Evolutionary conservation across 2,329 filamentous ascomycete genomes (phyloP).

Genomic region (Sporothrix pallida): DNA sequence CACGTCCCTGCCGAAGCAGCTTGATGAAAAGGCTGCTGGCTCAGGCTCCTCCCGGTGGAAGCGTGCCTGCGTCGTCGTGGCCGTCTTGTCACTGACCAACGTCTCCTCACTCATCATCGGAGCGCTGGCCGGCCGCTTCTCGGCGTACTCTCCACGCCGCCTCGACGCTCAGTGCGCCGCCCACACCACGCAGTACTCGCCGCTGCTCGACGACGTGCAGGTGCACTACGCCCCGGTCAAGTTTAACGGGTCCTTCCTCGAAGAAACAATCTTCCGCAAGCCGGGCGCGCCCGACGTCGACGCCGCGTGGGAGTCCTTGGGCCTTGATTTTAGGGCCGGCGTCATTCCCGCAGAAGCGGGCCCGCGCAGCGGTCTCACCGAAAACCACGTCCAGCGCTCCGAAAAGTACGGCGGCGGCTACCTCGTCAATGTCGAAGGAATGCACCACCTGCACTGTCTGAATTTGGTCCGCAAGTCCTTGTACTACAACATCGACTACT

Average conservation of each 20-base stretch:
- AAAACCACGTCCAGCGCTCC: slow-evolving; percentile 61
- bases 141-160: neutral
- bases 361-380: slow-evolving; percentile 55
- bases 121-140: neutral
- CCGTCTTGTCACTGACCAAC: neutral
- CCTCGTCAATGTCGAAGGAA: slow-evolving; percentile 61
- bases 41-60: neutral
- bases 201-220: slow-evolving; percentile 45
- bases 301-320: slow-evolving; percentile 55
- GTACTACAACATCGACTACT: slow-evolving; percentile 66
- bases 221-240: slow-evolving; percentile 44
- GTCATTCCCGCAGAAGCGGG: slow-evolving; percentile 58
- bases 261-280: slow-evolving; percentile 60
- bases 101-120: slow-evolving; percentile 27
- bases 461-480: slow-evolving; percentile 64
- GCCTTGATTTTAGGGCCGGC: slow-evolving; percentile 52
- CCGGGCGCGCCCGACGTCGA: slow-evolving; percentile 60
- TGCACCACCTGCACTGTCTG: slow-evolving; percentile 65
- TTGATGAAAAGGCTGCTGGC: neutral
- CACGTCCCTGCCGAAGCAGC: neutral
- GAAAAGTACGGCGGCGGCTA: slow-evolving; percentile 64
- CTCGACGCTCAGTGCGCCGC: slow-evolving; percentile 35
- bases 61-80: neutral
- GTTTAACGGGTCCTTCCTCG: slow-evolving; percentile 64
- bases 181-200: slow-evolving; percentile 39